Base-by-base conservation (phyloP, 371 early-diverging fungal genomes). In the Blakeslea trispora region DNA sequence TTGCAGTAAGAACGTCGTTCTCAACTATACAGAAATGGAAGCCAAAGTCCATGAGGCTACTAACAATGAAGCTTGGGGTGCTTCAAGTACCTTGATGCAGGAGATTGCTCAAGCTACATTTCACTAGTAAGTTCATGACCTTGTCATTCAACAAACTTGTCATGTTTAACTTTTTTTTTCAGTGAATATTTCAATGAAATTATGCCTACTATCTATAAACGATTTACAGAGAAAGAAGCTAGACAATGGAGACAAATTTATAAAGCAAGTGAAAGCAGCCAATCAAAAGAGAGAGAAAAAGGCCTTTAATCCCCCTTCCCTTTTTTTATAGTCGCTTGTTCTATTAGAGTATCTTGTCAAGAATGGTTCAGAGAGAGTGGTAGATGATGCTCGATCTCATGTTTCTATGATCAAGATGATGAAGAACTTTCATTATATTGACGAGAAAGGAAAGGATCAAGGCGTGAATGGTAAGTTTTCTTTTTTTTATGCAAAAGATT, bases 391-490 rank as follows among this genome's bases (percentile, higher is more conserved):
- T 34, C 82, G 91, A 4, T 79, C 87, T n/a, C 93, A 91, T 55
- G 74, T 90, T 23, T 89, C 93, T 14, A 87, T 88, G 51, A 72
- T 98, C 55, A 94, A 92, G 57, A 87, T 88, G 40, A 82, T 95
- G 64, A 77, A 84, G 51, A 94, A 83, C 73, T 94, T 91, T 54
- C 79, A 89, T 48, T 90, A 81, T 55, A 81, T 94, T 18, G 97
- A 97, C 60, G 93, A 93, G 19, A 93, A 93, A 59, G 91, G 90
- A 64, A 97, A 96, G 67, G 98, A 98, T 68, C 94, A 97, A 75
- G 98, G 98, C 1, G 84, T 98, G 50, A 97, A 97, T 59, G 89
- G 92, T 94, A 82, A 46, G 73, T 67, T 6, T 14, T 1, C 31
- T 31, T 19, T 42, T 39, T 44, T 8, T 23, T 45, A 35, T 10